phyloP scores from a whole-genome alignment of 2,329 filamentous ascomycete species.

The Magnaporthales sp. region DNA sequence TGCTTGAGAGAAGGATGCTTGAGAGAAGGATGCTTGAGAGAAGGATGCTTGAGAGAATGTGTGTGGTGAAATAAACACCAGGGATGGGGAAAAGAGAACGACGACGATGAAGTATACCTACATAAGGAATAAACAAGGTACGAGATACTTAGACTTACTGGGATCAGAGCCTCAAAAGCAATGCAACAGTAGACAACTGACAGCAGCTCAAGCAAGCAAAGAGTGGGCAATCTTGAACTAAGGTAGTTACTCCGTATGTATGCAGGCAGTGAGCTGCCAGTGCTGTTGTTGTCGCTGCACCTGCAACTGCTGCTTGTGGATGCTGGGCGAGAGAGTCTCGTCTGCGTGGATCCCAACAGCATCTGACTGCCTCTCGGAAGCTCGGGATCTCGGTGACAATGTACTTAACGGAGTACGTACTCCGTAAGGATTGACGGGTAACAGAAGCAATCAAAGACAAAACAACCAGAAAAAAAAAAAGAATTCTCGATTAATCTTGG shows the following conservation, averaged over 20 bases:
- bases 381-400: not conserved
- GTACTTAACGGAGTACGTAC: not conserved
- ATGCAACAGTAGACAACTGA: not conserved
- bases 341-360: not conserved
- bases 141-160: constrained; percentile 5
- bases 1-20: constrained; percentile 8
- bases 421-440: not conserved
- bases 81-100: not conserved
- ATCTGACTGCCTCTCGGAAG: not conserved
- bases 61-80: not conserved
- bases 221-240: not conserved
- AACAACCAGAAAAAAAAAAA: not conserved
- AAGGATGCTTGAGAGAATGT: constrained; percentile 9
- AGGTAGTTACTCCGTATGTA: too few species aligned
- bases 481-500: not conserved
- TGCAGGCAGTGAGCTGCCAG: not conserved
- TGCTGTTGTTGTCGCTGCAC: not conserved
- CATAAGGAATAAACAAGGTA: constrained; percentile 7
- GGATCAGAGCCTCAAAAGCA: not conserved
- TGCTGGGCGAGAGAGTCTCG: not conserved
- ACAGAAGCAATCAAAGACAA: not conserved
- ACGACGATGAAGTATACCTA: not conserved
- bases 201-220: not conserved
- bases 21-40: constrained; percentile 10
- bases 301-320: constrained; percentile 1